phyloP scores from a whole-genome alignment of 805 yeast genomes.

The Wickerhamomyces chaumierensis region DNA sequence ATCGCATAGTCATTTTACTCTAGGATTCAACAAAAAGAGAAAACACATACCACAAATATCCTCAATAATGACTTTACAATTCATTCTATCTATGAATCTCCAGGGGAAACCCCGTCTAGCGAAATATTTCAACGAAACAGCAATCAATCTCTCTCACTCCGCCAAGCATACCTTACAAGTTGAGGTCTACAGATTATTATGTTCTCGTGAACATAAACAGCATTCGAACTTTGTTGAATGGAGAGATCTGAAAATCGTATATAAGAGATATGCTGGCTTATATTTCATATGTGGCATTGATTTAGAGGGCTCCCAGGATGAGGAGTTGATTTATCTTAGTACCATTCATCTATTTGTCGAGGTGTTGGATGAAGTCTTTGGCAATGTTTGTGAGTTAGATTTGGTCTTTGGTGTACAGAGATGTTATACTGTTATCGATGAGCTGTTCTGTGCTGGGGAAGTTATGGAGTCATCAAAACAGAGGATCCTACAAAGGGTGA shows the following conservation, averaged over 20 bases:
- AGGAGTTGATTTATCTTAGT: conserved; percentile 74
- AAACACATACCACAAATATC: too few relatives aligned
- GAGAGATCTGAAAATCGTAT: conserved; percentile 58
- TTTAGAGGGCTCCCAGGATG: conserved; percentile 36
- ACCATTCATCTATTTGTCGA: conserved; percentile 84
- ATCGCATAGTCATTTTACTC: too few relatives aligned
- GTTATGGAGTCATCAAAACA: conserved; percentile 74
- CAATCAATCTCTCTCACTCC: conserved; percentile 25
- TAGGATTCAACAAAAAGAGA: too few relatives aligned
- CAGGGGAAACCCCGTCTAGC: conserved; percentile 88
- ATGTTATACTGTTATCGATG: conserved; percentile 74
- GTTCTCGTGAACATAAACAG: conserved; percentile 72
- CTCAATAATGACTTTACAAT: conserved; percentile 60
- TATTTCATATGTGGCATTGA: conserved; percentile 82
- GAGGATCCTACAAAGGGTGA: conserved; percentile 52
- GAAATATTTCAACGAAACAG: conserved; percentile 54
- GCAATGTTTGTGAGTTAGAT: conserved; percentile 83
- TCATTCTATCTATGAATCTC: conserved; percentile 71
- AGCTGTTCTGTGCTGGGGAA: conserved; percentile 84
- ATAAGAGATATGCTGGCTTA: conserved; percentile 84
- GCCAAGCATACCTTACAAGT: conserved; percentile 37
- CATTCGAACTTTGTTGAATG: conserved; percentile 77
- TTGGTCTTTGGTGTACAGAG: conserved; percentile 86
- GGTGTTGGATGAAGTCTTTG: conserved; percentile 73
- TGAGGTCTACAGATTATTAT: conserved; percentile 69